Evolutionary conservation across 2,329 filamentous ascomycete species (phyloP).

Genomic region (Emericellopsis atlantica): DNA sequence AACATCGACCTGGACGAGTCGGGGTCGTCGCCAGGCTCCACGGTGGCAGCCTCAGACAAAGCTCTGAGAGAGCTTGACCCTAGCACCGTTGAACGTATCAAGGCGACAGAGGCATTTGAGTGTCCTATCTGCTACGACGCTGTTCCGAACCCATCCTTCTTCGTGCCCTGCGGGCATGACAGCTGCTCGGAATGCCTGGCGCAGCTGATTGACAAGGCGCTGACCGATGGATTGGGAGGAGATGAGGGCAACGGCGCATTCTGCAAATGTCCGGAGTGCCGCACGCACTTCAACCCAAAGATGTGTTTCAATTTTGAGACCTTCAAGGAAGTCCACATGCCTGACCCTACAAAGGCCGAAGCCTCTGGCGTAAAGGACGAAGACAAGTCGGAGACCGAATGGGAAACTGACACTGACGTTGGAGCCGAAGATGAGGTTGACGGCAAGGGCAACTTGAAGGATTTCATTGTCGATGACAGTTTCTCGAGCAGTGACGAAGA

Average conservation of each 20-base stretch:
- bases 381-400: constrained; percentile 16
- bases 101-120: constrained; percentile 47
- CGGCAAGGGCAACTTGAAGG: constrained; percentile 23
- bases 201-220: constrained; percentile 49
- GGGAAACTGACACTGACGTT: constrained; percentile 20
- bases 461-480: constrained; percentile 38
- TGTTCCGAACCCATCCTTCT: constrained; percentile 61
- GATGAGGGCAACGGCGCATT: constrained; percentile 32
- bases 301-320: constrained; percentile 61
- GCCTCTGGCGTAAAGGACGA: constrained; percentile 21
- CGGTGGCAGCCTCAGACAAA: constrained; percentile 9
- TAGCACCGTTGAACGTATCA: constrained; percentile 56
- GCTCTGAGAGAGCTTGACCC: constrained; percentile 44
- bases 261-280: constrained; percentile 66
- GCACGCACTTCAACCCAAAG: constrained; percentile 50
- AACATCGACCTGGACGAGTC: constrained; percentile 21
- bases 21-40: background rate
- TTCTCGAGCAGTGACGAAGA: constrained; percentile 14
- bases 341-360: constrained; percentile 28
- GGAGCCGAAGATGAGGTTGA: constrained; percentile 17
- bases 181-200: constrained; percentile 68
- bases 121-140: constrained; percentile 77
- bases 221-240: constrained; percentile 32
- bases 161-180: constrained; percentile 74
- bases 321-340: constrained; percentile 63